A percentile compares a stretch with the other conserved stretches of the same genome.
Evolutionary conservation across 331 rosid genomes (phyloP).

Genomic region (Quercus lobata): DNA sequence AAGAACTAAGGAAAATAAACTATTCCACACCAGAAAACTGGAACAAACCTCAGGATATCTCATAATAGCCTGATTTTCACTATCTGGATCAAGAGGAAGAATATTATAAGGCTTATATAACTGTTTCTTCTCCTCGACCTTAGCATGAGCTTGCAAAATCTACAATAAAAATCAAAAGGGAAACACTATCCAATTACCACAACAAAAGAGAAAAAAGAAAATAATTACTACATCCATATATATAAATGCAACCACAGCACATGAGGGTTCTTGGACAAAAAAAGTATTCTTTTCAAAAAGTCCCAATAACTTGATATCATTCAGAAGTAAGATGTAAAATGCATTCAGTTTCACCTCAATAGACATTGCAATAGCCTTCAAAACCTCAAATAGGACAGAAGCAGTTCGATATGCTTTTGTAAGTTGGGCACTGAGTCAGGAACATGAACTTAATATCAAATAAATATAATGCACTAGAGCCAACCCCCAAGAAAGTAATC

Average conservation of each 20-base stretch:
- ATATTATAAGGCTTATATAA: slow-evolving; percentile 78
- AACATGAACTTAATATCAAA: slow-evolving; percentile 15
- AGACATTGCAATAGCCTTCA: slow-evolving; percentile 67
- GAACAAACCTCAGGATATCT: slow-evolving; percentile 65
- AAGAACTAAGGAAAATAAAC: not conserved
- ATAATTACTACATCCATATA: not conserved
- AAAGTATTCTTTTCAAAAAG: not conserved
- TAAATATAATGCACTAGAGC: not conserved
- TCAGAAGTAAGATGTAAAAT: not conserved
- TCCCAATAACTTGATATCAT: not conserved
- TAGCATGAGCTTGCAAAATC: slow-evolving; percentile 61
- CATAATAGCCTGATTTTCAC: slow-evolving; percentile 75
- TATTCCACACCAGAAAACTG: not conserved
- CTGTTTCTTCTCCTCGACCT: slow-evolving; percentile 67
- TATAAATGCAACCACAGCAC: not conserved
- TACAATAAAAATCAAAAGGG: slow-evolving; percentile 17
- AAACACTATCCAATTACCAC: not conserved
- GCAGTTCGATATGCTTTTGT: slow-evolving; percentile 92
- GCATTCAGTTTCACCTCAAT: slow-evolving; percentile 59
- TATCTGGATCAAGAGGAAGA: slow-evolving; percentile 88
- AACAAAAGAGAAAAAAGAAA: slow-evolving; percentile 1
- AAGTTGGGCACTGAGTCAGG: slow-evolving; percentile 63
- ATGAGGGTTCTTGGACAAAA: not conserved
- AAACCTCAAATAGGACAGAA: slow-evolving; percentile 75
- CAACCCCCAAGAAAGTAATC: slow-evolving; percentile 9